phyloP scores from a whole-genome alignment of 345 rosid species.

The Boechera divaricarpa region DNA sequence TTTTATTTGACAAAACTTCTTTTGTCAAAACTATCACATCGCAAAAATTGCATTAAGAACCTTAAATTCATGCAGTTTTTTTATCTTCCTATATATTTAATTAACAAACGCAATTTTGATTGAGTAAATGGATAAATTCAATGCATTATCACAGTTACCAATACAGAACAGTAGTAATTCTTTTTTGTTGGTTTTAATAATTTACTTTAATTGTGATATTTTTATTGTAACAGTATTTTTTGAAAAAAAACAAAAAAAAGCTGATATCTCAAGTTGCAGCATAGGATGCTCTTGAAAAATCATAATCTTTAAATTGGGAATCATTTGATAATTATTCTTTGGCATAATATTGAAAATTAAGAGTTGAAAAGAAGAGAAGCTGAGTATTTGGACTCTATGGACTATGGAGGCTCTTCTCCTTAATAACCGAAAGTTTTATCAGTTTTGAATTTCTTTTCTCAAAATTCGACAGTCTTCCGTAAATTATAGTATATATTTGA shows the following conservation, averaged over 20 bases:
- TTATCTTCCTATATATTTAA: not conserved
- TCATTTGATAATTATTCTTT: conserved; percentile 36
- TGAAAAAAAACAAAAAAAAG: not conserved
- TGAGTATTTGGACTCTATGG: conserved; percentile 37
- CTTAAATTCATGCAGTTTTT: not conserved
- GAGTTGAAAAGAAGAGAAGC: conserved; percentile 31
- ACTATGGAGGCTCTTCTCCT: conserved; percentile 32
- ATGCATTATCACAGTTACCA: not conserved
- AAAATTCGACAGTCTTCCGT: conserved; percentile 32
- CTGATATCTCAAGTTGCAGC: conserved; percentile 37
- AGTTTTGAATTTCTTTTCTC: conserved; percentile 10
- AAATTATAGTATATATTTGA: conserved; percentile 1
- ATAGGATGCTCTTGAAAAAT: conserved; percentile 19
- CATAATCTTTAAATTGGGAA: conserved; percentile 23
- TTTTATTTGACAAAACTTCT: not conserved
- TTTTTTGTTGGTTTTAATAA: not conserved
- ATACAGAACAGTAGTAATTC: too few relatives aligned
- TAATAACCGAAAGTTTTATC: conserved; percentile 29
- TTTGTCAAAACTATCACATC: conserved; percentile 3
- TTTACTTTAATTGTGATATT: not conserved
- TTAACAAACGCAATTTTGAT: not conserved
- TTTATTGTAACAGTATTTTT: not conserved
- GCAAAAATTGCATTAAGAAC: not conserved
- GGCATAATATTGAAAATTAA: conserved; percentile 31
- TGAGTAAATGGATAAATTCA: not conserved